These are phyloP conservation scores for Martensiomyces pterosporus DNA, from an alignment of 192 early-diverging fungal species.

Conservation along the genomic window DNA sequence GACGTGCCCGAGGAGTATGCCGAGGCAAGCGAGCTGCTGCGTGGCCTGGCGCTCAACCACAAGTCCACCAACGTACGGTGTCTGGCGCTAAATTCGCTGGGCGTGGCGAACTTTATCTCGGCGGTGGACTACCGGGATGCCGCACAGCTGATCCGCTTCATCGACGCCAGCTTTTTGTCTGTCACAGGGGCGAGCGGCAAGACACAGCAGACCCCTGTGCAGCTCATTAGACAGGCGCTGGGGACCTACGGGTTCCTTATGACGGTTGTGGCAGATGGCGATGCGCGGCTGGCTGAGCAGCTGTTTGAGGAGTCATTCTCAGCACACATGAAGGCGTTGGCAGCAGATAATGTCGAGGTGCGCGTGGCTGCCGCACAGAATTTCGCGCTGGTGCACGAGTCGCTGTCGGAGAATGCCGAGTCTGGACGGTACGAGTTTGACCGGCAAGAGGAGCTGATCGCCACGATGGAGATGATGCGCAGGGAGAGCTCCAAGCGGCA, in stretches of 20 bases:
- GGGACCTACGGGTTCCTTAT: conserved; percentile 31
- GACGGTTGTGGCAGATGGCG: conserved; percentile 21
- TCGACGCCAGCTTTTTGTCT: conserved; percentile 9
- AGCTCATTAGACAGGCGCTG: conserved; percentile 22
- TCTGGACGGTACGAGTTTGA: conserved; percentile 53
- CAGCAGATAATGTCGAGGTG: conserved; percentile 56
- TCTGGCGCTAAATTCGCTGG: conserved; percentile 19
- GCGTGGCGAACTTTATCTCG: conserved; percentile 38
- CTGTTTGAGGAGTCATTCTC: conserved; percentile 23
- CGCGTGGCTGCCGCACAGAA: conserved; percentile 69
- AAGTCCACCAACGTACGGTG: conserved; percentile 11
- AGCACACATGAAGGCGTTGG: conserved; percentile 53
- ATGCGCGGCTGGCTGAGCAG: conserved; percentile 18
- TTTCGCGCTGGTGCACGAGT: conserved; percentile 68
- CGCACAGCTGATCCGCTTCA: conserved; percentile 14
- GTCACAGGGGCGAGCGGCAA: too few relatives aligned
- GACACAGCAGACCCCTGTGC: neutral
- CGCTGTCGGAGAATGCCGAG: conserved; percentile 24
- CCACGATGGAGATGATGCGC: conserved; percentile 51
- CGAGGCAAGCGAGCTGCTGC: conserved; percentile 8
- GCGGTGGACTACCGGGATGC: conserved; percentile 30
- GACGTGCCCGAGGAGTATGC: conserved; percentile 19
- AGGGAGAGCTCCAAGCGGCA: conserved; percentile 58
- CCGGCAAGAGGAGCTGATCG: conserved; percentile 56
- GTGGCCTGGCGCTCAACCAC: conserved; percentile 9